Evolutionary conservation across 2,329 filamentous ascomycete genomes (phyloP).

Genomic region (Diaporthe citri): DNA sequence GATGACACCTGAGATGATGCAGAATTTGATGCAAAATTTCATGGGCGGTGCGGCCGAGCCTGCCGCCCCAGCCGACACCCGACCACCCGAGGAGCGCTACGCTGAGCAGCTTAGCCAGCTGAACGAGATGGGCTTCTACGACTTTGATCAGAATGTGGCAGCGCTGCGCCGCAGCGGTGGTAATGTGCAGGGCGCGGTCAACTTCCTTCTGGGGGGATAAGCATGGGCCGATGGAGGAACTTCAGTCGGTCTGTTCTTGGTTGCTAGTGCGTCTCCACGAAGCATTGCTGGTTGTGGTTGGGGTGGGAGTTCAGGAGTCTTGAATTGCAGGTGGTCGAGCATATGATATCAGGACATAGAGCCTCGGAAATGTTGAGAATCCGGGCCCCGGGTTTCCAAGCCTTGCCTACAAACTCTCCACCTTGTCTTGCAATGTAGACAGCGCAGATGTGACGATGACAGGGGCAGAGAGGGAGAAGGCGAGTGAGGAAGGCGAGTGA

Average conservation of each 20-base stretch:
- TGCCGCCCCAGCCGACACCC: constrained; percentile 78
- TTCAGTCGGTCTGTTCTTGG: background rate
- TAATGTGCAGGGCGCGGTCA: constrained; percentile 92
- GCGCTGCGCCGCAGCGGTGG: constrained; percentile 90
- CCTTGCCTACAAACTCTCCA: background rate
- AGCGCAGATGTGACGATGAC: background rate
- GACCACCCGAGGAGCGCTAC: constrained; percentile 94
- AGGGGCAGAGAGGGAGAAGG: background rate
- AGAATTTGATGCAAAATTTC: constrained; percentile 59
- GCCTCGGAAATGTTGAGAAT: constrained; percentile 10
- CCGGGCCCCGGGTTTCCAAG: background rate
- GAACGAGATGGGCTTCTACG: constrained; percentile 99
- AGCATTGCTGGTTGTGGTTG: constrained; percentile 23
- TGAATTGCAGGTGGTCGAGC: constrained; percentile 2
- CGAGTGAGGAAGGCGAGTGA: background rate
- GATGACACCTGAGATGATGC: constrained; percentile 67
- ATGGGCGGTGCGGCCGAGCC: constrained; percentile 51
- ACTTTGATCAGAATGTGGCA: constrained; percentile 93
- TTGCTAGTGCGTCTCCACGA: constrained; percentile 12
- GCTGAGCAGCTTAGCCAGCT: constrained; percentile 90
- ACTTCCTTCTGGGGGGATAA: constrained; percentile 71
- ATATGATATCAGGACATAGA: constrained; percentile 26
- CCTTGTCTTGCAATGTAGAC: background rate
- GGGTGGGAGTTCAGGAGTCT: constrained; percentile 25
- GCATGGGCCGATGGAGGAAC: no score